Percentiles rank a stretch among this genome's conserved stretches.
Evolutionary conservation across 2,329 filamentous ascomycete species (phyloP).

Genomic region (Tothia fuscella): DNA sequence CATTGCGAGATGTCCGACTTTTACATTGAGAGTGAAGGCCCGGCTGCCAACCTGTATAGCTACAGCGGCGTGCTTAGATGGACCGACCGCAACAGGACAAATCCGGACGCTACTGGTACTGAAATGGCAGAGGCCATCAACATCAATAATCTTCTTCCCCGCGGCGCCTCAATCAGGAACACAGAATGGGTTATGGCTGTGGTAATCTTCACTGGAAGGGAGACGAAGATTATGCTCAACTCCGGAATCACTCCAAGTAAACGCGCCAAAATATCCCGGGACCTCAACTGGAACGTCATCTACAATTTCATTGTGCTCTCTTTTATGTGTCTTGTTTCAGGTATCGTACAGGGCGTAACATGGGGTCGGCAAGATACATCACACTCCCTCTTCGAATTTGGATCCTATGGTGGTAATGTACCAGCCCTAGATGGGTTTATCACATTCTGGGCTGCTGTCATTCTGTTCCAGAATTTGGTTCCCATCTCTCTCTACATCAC

Average conservation of each 20-base stretch:
- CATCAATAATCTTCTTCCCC: slow-evolving; percentile 89
- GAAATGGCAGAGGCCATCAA: slow-evolving; percentile 86
- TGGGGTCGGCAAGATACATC: slow-evolving; percentile 70
- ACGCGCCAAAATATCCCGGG: slow-evolving; percentile 77
- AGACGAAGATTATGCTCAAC: slow-evolving; percentile 99
- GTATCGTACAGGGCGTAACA: slow-evolving; percentile 69
- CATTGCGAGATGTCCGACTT: slow-evolving; percentile 90
- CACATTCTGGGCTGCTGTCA: slow-evolving; percentile 90
- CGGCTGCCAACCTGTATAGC: slow-evolving; percentile 88
- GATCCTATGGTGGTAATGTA: slow-evolving; percentile 59
- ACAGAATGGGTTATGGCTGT: slow-evolving; percentile 93
- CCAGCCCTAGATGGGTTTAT: slow-evolving; percentile 79
- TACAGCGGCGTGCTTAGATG: slow-evolving; percentile 86
- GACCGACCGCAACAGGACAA: slow-evolving; percentile 58
- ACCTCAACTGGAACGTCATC: slow-evolving; percentile 93
- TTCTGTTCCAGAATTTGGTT: slow-evolving; percentile 96
- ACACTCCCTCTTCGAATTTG: slow-evolving; percentile 71
- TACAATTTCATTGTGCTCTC: slow-evolving; percentile 91
- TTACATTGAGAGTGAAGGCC: slow-evolving; percentile 75
- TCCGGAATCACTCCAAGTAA: slow-evolving; percentile 92
- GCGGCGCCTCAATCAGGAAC: slow-evolving; percentile 87
- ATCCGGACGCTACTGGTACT: slow-evolving; percentile 48
- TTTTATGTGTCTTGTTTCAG: slow-evolving; percentile 76
- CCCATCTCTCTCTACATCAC: slow-evolving; percentile 97
- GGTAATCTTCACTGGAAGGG: slow-evolving; percentile 86